Evolutionary conservation across 2,329 filamentous ascomycete species (phyloP), one percentile per base, ranked within the genome.

Genomic region (Monilinia polystroma): DNA sequence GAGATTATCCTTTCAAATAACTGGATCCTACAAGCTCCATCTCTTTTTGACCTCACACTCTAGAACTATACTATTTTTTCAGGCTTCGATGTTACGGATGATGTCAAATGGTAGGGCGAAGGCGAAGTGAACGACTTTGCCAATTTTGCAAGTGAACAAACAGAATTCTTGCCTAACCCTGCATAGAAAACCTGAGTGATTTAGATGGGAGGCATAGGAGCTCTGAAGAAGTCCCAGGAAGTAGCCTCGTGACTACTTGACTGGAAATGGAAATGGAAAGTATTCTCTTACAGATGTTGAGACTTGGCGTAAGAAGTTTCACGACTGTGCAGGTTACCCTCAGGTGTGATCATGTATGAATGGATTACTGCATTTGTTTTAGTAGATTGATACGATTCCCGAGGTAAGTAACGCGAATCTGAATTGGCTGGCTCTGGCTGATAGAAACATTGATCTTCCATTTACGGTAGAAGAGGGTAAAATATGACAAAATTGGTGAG

Each of bases 271-370:
- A 1, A 81, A 81, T 69, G 84, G 84, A n/a, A 84, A 82, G 72
- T 86, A 85, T 73, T 79, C 77, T 23, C 77, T 84, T 29, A 82
- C 83, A 12, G 83, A 85, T 70, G 83, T 85, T 65, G 81, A 81
- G 68, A 80, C 81, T 1, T 84, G 81, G 81, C 51, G 52, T 64
- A 26, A 56, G 63, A 47, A 14, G 2, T 56, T 11, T 23, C 8
- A 12, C 55, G 35, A 4, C 4, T 32, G 2, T n/a, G 0, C n/a
- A 23, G 35, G 23, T 18, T 12, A 3, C 29, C 4, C 72, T 73
- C 55, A 75, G 71, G 41, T 80, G 80, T 0, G 80, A 82, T 70
- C 7, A 79, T 77, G 3, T 72, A 81, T 66, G 79, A 84, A 80
- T 23, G 69, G 73, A 1, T 85, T 85, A 74, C 83, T 83, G 35